Conservation (phyloP, 2,329 filamentous ascomycete genomes). For the Microthyrium microscopicum region DNA sequence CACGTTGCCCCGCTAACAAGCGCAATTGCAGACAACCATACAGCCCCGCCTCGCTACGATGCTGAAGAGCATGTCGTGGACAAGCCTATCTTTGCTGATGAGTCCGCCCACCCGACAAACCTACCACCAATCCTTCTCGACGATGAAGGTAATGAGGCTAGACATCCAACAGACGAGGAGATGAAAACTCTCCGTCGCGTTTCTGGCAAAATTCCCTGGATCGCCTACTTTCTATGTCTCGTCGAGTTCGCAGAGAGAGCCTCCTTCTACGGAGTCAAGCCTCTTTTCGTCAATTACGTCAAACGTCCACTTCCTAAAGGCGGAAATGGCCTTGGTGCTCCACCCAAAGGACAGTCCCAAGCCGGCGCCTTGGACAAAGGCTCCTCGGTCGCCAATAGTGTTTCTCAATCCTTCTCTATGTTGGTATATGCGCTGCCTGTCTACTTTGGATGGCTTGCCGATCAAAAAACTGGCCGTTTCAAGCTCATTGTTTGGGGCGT, state of each 20-base stretch:
- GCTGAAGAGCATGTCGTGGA: too few relatives aligned
- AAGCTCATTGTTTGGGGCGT: neutral
- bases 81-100: too few relatives aligned
- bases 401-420: conserved; percentile 2
- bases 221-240: conserved; percentile 53
- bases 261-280: conserved; percentile 57
- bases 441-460: neutral
- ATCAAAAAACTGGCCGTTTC: neutral
- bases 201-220: conserved; percentile 46
- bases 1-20: too few relatives aligned
- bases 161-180: conserved; percentile 48
- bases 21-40: too few relatives aligned
- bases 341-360: neutral
- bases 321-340: conserved; percentile 7
- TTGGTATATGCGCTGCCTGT: neutral
- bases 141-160: too few relatives aligned
- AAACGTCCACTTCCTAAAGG: conserved; percentile 4
- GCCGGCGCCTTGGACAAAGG: conserved; percentile 5
- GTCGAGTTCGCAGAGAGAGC: conserved; percentile 63
- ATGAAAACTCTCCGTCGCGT: conserved; percentile 44
- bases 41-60: too few relatives aligned
- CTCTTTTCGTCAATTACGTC: conserved; percentile 23
- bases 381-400: neutral
- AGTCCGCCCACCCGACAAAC: too few relatives aligned
- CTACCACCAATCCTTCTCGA: too few relatives aligned